phyloP scores from a whole-genome alignment of 495 filamentous ascomycete genomes.

The Apiosordaria backusii region DNA sequence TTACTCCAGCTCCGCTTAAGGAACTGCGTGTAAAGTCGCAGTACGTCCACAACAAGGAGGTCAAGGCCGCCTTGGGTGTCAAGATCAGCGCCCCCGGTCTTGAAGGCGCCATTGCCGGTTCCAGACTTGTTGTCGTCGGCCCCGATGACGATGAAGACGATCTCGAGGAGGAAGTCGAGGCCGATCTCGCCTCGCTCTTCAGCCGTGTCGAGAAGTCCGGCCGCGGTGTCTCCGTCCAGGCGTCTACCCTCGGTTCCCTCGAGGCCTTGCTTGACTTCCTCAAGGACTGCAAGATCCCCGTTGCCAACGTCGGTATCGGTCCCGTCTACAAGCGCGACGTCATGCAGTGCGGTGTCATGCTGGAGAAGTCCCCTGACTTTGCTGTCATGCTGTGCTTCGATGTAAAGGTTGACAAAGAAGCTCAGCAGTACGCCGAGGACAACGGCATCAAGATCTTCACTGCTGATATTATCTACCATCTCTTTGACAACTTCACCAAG shows the following conservation, averaged over 20 bases:
- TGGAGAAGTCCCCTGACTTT: conserved; percentile 92
- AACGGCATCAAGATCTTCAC: conserved; percentile 98
- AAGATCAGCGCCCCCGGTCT: conserved; percentile 97
- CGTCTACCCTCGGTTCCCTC: conserved; percentile 93
- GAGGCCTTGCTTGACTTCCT: conserved; percentile 97
- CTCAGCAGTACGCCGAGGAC: conserved; percentile 83
- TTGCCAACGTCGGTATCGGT: conserved; percentile 95
- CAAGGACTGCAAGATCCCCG: conserved; percentile 89
- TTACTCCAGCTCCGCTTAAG: conserved; percentile 91
- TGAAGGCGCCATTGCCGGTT: conserved; percentile 95
- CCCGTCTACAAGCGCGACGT: conserved; percentile 98
- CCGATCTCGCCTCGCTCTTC: conserved; percentile 87
- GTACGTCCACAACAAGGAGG: conserved; percentile 99
- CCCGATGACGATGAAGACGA: conserved; percentile 96
- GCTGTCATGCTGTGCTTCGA: conserved; percentile 99
- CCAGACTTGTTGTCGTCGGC: conserved; percentile 87
- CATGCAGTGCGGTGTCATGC: conserved; percentile 92
- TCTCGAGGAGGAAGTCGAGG: conserved; percentile 93
- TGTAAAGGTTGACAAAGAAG: conserved; percentile 98
- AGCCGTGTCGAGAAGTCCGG: conserved; percentile 84
- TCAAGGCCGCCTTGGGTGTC: conserved; percentile 96
- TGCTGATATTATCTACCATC: conserved; percentile 97
- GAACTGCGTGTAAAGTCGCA: conserved; percentile 88
- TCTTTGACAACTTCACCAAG: conserved; percentile 94
- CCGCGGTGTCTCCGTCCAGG: conserved; percentile 93